A percentile compares a stretch with the other conserved stretches of the same genome.
phyloP scores from a whole-genome alignment of 2,329 filamentous ascomycete species.

The Leptographium galeiforme region DNA sequence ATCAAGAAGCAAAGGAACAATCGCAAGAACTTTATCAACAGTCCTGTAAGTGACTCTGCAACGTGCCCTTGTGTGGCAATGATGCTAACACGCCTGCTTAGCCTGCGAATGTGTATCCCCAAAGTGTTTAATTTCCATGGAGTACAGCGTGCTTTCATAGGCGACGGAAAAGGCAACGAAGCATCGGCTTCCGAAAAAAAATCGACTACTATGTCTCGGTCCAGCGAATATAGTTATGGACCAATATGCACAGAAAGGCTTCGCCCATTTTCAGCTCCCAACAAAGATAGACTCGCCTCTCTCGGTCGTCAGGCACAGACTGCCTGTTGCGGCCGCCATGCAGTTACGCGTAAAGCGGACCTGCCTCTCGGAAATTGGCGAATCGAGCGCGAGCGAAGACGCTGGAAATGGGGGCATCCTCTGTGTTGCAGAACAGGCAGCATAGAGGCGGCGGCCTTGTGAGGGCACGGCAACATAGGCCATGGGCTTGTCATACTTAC shows the following conservation, averaged over 20 bases:
- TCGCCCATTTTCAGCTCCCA: background rate
- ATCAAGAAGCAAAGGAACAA: slow-evolving; percentile 98
- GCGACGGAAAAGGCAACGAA: background rate
- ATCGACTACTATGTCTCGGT: background rate
- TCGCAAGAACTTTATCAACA: slow-evolving; percentile 89
- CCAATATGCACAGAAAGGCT: background rate
- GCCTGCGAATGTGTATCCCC: slow-evolving; percentile 42
- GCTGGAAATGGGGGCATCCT: background rate
- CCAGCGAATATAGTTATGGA: background rate
- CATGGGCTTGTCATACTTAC: background rate
- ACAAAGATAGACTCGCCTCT: background rate
- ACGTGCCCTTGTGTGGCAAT: background rate
- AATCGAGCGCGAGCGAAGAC: background rate
- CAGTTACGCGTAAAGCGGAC: background rate
- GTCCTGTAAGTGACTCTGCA: slow-evolving; percentile 57
- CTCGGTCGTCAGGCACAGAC: background rate
- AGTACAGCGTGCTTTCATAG: background rate
- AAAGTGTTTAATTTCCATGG: slow-evolving; percentile 31
- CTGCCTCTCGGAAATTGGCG: background rate
- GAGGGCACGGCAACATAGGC: background rate
- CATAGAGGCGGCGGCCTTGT: background rate
- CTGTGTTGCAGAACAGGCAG: background rate
- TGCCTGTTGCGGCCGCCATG: background rate
- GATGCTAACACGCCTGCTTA: slow-evolving; percentile 13
- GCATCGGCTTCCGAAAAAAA: background rate